These are phyloP conservation scores for Porodaedalea pini DNA, from an alignment of 1,284 basidiomycete species.

Conservation along the genomic window DNA sequence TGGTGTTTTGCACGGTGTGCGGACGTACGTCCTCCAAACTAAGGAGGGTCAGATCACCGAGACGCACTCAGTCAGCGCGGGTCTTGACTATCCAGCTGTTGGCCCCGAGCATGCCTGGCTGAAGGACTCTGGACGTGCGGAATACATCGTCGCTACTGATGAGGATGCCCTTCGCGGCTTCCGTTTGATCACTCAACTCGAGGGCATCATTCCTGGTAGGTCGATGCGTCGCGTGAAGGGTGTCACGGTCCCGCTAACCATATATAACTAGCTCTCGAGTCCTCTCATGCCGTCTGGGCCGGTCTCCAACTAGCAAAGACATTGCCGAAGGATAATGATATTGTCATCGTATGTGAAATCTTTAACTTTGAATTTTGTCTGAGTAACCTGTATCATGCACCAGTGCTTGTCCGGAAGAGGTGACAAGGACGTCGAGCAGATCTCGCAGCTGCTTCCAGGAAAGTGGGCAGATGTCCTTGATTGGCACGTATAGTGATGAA, in stretches of 20 bases:
- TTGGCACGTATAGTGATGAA: conserved; percentile 76
- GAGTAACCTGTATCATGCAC: neutral
- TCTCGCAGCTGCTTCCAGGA: conserved; percentile 74
- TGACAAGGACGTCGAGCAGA: conserved; percentile 94
- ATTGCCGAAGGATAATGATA: conserved; percentile 78
- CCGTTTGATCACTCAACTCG: conserved; percentile 84
- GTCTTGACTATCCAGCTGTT: conserved; percentile 89
- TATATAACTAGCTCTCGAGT: conserved; percentile 73
- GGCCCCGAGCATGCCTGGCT: conserved; percentile 98
- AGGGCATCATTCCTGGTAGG: conserved; percentile 95
- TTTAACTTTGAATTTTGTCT: conserved; percentile 2
- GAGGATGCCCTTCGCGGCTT: conserved; percentile 92
- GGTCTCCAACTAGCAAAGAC: conserved; percentile 84
- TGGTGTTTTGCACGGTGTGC: conserved; percentile 94
- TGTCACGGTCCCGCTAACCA: conserved; percentile 9
- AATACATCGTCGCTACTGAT: conserved; percentile 92
- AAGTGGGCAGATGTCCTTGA: conserved; percentile 88
- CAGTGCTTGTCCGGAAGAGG: conserved; percentile 88
- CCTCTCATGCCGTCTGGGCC: conserved; percentile 93
- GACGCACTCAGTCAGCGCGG: conserved; percentile 96
- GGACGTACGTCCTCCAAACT: conserved; percentile 93
- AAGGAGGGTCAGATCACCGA: conserved; percentile 90
- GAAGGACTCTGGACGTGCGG: conserved; percentile 90
- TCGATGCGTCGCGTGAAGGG: conserved; percentile 18
- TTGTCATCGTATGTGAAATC: conserved; percentile 76